Base-by-base conservation (phyloP, 345 rosid genomes). In the Brassica rapa region DNA sequence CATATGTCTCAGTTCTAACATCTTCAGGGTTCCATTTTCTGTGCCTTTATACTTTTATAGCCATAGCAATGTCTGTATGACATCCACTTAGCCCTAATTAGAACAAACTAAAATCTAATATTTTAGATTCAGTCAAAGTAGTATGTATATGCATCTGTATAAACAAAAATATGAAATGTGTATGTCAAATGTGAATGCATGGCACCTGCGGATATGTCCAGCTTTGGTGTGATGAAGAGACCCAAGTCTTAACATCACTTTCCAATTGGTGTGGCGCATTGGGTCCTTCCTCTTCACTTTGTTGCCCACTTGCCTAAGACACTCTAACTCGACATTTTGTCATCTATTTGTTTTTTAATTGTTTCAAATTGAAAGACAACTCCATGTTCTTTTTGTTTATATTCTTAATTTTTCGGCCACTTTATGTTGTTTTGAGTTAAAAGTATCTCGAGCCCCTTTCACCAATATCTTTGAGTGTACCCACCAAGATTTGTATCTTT, bases 161-260 rank as follows among this genome's bases (percentile, higher is more conserved):
- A 57, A 7, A 19, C 37, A 33, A 55, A 16, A 53, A 21, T 49
- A 49, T 49, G 19, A 14, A 14, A 14, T 14, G 7, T 49, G 19
- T 49, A 49, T 49, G 55, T 14, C 16, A 49, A 14, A 14, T 65
- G 60, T 33, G 39, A 35, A 41, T 59, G 70, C 75, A 70, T 70
- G 71, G 43, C 75, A 77, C 60, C 62, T 63, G 81, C 16, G 66
- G 70, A 14, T 62, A 43, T 43, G 2, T 49, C 55, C 55, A 49
- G 55, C 55, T 49, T 49, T 49, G 19, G 76, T 27, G 57, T 71
- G 60, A 37, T 37, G 43, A 71, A 59, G 65, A 55, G 72, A 77
- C 72, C 71, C 37, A 71, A 78, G 66, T 65, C 12, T 59, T 39
- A 33, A 71, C 68, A 65, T 78, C 62, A 78, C 72, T 71, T 78